phyloP scores from a whole-genome alignment of 1,284 basidiomycete species.

The Rhodotorula sp. region DNA sequence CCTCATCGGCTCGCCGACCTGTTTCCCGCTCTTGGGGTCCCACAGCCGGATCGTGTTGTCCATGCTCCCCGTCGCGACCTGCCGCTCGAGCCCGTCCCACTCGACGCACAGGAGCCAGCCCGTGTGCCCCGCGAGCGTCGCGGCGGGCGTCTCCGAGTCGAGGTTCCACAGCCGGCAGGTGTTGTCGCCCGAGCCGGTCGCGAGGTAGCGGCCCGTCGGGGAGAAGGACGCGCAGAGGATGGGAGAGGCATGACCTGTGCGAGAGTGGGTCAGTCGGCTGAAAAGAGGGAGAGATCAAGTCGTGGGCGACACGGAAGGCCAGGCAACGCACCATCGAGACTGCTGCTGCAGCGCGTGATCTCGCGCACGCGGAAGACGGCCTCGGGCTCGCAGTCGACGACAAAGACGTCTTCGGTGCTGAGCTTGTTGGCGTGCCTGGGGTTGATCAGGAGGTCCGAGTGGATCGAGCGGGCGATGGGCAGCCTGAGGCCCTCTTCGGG shows the following conservation, averaged over 20 bases:
- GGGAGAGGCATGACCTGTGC: constrained; percentile 79
- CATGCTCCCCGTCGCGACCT: constrained; percentile 90
- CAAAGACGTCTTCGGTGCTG: constrained; percentile 78
- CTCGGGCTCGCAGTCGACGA: constrained; percentile 87
- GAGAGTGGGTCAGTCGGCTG: background rate
- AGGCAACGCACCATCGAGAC: constrained; percentile 66
- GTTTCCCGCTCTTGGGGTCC: constrained; percentile 84
- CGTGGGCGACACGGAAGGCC: background rate
- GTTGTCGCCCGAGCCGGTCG: constrained; percentile 93
- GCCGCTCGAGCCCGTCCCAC: constrained; percentile 90
- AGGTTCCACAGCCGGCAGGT: constrained; percentile 94
- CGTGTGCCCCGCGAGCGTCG: constrained; percentile 81
- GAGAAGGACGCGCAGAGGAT: constrained; percentile 95
- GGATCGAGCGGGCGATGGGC: constrained; percentile 74
- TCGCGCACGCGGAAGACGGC: constrained; percentile 93
- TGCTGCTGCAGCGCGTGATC: constrained; percentile 89
- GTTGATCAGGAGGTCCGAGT: constrained; percentile 66
- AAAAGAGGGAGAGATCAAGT: background rate
- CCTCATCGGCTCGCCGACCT: constrained; percentile 77
- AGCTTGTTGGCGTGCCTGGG: constrained; percentile 57
- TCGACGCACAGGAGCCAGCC: constrained; percentile 97
- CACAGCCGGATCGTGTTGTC: constrained; percentile 76
- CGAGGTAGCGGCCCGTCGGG: constrained; percentile 84
- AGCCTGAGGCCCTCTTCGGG: constrained; percentile 61
- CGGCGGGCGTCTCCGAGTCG: constrained; percentile 86